Conservation (phyloP, 2,329 filamentous ascomycete species). For the Leptographium wingfieldii region DNA sequence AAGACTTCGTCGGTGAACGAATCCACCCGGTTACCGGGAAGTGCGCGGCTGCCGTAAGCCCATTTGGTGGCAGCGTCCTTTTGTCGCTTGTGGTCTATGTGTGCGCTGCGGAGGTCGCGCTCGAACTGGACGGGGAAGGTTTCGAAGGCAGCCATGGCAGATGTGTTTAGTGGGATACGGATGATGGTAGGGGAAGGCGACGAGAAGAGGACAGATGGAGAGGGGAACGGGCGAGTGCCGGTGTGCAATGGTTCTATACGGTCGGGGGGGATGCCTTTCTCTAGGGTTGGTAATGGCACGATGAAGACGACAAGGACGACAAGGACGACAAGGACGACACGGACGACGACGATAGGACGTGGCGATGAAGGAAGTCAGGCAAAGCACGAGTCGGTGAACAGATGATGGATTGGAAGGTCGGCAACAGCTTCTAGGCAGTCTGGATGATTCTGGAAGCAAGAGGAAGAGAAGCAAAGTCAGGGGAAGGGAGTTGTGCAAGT, state of each 20-base stretch:
- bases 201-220: not conserved
- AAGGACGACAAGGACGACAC: not conserved
- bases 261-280: not conserved
- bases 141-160: conserved; percentile 8
- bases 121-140: conserved; percentile 17
- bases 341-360: too few species aligned
- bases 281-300: not conserved
- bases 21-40: conserved; percentile 15
- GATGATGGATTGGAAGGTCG: not conserved
- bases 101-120: conserved; percentile 31
- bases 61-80: conserved; percentile 31
- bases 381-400: not conserved
- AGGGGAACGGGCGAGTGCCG: not conserved
- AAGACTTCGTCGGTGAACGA: conserved; percentile 8
- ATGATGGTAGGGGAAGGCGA: too few species aligned
- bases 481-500: not conserved
- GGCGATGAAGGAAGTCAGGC: not conserved
- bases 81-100: conserved; percentile 29
- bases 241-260: not conserved
- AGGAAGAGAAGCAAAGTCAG: not conserved
- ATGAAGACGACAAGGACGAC: not conserved
- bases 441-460: not conserved
- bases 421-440: not conserved
- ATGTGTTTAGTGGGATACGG: not conserved
- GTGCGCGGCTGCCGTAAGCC: conserved; percentile 24